phyloP scores from a whole-genome alignment of 495 filamentous ascomycete genomes.

The Podospora conica region DNA sequence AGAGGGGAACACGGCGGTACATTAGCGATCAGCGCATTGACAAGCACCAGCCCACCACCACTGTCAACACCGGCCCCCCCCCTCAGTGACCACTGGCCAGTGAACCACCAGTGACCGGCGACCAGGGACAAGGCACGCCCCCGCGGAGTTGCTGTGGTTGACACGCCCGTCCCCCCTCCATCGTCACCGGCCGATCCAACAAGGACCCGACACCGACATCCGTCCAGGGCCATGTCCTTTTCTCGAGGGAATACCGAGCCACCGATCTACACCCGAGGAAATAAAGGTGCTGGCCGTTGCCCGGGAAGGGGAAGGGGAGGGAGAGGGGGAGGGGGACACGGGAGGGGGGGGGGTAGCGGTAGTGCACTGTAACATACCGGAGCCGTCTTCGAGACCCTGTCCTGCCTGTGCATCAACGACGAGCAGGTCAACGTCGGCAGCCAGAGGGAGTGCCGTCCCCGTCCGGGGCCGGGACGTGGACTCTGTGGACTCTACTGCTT shows the following conservation, averaged over 20 bases:
- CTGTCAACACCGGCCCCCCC: neutral
- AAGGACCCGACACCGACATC: neutral
- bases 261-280: neutral
- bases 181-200: neutral
- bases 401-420: neutral
- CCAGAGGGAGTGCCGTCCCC: neutral
- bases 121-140: neutral
- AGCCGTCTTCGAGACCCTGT: neutral
- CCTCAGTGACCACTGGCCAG: neutral
- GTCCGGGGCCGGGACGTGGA: neutral
- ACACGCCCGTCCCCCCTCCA: neutral
- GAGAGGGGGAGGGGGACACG: neutral
- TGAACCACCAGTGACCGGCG: neutral
- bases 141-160: neutral
- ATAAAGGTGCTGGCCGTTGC: neutral
- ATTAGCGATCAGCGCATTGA: slow-evolving; percentile 28
- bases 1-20: slow-evolving; percentile 8
- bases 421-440: neutral
- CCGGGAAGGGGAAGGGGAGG: neutral
- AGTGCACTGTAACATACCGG: slow-evolving; percentile 1
- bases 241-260: neutral
- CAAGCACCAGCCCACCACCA: slow-evolving; percentile 8
- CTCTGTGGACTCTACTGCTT: neutral
- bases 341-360: neutral
- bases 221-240: neutral